phyloP scores from a whole-genome alignment of 495 filamentous ascomycete genomes.

The Podospora pseudoanserina region DNA sequence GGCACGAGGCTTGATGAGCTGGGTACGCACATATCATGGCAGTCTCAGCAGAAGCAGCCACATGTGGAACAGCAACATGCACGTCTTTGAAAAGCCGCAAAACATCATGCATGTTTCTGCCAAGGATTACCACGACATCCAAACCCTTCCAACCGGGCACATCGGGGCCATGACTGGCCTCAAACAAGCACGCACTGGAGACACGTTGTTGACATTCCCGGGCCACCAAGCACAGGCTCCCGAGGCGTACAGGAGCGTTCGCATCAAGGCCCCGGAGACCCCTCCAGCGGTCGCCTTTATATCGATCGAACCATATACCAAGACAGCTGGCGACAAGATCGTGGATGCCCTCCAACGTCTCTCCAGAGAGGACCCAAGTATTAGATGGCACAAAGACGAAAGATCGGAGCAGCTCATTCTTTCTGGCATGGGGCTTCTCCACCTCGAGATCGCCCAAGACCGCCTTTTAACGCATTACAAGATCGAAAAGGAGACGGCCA shows the following conservation, averaged over 20 bases:
- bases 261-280: conserved; percentile 82
- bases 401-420: conserved; percentile 92
- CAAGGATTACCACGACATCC: conserved; percentile 79
- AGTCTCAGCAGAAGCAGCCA: conserved; percentile 65
- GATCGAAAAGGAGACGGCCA: conserved; percentile 60
- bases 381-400: conserved; percentile 79
- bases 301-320: conserved; percentile 78
- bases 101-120: conserved; percentile 90
- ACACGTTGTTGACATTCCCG: conserved; percentile 77
- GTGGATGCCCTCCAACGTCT: conserved; percentile 71
- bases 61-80: conserved; percentile 85
- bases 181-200: conserved; percentile 85
- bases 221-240: conserved; percentile 46
- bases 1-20: conserved; percentile 82
- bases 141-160: conserved; percentile 74
- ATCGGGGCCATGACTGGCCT: conserved; percentile 95
- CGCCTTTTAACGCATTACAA: conserved; percentile 85
- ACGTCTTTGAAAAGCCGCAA: conserved; percentile 74
- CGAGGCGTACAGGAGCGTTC: conserved; percentile 67
- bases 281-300: conserved; percentile 96
- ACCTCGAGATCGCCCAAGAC: conserved; percentile 91
- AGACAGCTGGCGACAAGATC: conserved; percentile 72
- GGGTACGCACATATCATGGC: conserved; percentile 88
- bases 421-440: conserved; percentile 96
- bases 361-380: conserved; percentile 87